phyloP scores from a whole-genome alignment of 345 rosid species.

The Excoecaria agallocha region DNA sequence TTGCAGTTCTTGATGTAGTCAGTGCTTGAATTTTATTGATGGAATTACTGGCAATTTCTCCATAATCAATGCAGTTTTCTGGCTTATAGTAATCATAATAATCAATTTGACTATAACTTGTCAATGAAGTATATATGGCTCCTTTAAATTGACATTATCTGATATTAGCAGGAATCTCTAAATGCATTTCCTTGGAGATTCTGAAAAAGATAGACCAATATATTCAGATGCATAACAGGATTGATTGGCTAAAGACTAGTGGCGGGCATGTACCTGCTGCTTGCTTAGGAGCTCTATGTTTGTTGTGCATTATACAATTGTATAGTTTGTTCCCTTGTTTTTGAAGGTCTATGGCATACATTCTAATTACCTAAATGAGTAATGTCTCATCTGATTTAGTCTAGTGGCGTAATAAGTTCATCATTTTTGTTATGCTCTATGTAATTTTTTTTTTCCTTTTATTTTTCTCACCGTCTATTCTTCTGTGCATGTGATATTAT shows the following conservation, averaged over 20 bases:
- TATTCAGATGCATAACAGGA: not conserved
- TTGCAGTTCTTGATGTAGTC: not conserved
- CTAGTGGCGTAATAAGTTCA: not conserved
- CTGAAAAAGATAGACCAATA: not conserved
- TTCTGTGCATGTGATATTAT: constrained; percentile 7
- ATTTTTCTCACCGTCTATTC: constrained; percentile 6
- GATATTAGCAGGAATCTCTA: not conserved
- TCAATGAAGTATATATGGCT: not conserved
- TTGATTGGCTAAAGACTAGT: not conserved
- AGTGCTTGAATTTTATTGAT: not conserved
- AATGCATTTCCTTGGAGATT: not conserved
- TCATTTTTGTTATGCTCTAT: too few species aligned
- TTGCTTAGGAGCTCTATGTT: not conserved
- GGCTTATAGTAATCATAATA: not conserved
- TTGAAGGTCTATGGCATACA: not conserved
- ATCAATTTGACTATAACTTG: not conserved
- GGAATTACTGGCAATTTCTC: not conserved
- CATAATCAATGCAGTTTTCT: not conserved
- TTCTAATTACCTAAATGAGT: not conserved
- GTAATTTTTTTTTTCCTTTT: too few species aligned
- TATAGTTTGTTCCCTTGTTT: not conserved
- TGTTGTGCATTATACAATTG: not conserved
- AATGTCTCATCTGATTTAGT: not conserved
- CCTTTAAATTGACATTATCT: not conserved
- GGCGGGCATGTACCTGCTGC: not conserved